phyloP scores from a whole-genome alignment of 768 basidiomycete species.

The Tephrocybe sp. region DNA sequence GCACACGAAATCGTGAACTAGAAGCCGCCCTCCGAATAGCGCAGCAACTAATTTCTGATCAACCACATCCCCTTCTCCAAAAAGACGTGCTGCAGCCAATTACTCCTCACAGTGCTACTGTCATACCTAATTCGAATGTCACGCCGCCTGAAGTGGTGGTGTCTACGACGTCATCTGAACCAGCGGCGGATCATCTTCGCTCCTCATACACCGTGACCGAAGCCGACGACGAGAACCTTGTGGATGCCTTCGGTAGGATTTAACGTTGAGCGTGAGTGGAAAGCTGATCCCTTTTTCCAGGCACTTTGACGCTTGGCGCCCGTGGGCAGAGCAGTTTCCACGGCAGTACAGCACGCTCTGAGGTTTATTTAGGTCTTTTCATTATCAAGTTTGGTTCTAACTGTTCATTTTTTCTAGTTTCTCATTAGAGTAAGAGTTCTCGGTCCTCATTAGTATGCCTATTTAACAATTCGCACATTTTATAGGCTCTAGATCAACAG shows the following conservation, averaged over 20 bases:
- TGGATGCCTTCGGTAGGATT: conserved; percentile 43
- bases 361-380: conserved; percentile 39
- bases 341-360: conserved; percentile 65
- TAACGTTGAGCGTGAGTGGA: background rate
- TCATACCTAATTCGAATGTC: background rate
- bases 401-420: conserved; percentile 34
- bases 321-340: conserved; percentile 55
- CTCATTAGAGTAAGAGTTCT: conserved; percentile 47
- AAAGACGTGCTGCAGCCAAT: conserved; percentile 9
- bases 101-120: background rate
- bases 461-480: background rate
- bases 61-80: conserved; percentile 47
- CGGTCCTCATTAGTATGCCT: background rate
- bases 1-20: conserved; percentile 54
- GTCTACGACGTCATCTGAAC: background rate
- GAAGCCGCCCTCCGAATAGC: conserved; percentile 54
- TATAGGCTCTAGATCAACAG: conserved; percentile 24
- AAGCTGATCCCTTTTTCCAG: conserved; percentile 24
- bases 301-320: conserved; percentile 55
- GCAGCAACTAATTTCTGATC: conserved; percentile 45
- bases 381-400: background rate
- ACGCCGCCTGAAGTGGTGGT: background rate
- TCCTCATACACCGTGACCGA: conserved; percentile 3
- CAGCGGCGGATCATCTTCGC: background rate
- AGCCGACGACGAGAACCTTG: conserved; percentile 38